These are phyloP conservation scores for Pichia ethanolica DNA, from an alignment of 805 yeast genomes.

Conservation along the genomic window DNA sequence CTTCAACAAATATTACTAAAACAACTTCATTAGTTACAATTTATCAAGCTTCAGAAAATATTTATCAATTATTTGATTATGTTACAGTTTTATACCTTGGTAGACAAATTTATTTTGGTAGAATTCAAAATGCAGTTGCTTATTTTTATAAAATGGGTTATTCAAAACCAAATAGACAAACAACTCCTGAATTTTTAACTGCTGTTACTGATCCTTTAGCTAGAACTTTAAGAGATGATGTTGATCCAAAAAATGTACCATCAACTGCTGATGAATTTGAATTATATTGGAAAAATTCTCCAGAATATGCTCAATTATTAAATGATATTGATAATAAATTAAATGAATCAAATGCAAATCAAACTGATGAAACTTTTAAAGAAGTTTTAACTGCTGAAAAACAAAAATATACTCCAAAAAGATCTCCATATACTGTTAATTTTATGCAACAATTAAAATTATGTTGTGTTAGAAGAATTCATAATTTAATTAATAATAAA, in stretches of 20 bases:
- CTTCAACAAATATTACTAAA: conserved; percentile 41
- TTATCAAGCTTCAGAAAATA: conserved; percentile 48
- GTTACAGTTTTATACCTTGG: conserved; percentile 54
- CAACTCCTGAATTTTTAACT: conserved; percentile 62
- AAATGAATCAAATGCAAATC: conserved; percentile 23
- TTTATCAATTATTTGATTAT: conserved; percentile 53
- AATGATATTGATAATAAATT: conserved; percentile 31
- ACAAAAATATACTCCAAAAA: conserved; percentile 34
- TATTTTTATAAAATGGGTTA: conserved; percentile 57
- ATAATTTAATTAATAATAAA: conserved; percentile 49
- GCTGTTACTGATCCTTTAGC: conserved; percentile 64
- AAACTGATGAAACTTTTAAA: conserved; percentile 25
- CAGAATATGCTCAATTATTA: conserved; percentile 37
- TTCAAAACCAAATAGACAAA: conserved; percentile 54
- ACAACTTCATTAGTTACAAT: conserved; percentile 5
- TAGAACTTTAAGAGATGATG: conserved; percentile 41
- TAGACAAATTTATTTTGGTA: conserved; percentile 55
- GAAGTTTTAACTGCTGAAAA: conserved; percentile 28
- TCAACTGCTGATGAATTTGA: conserved; percentile 51
- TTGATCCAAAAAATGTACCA: conserved; percentile 39
- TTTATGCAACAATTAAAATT: conserved; percentile 44
- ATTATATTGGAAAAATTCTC: conserved; percentile 50
- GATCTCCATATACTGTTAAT: conserved; percentile 32
- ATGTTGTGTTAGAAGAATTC: conserved; percentile 46
- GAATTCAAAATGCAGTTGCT: conserved; percentile 42